These are phyloP conservation scores for Cryptococcus wingfieldii DNA, from an alignment of 1,284 basidiomycete genomes.

Conservation along the genomic window DNA sequence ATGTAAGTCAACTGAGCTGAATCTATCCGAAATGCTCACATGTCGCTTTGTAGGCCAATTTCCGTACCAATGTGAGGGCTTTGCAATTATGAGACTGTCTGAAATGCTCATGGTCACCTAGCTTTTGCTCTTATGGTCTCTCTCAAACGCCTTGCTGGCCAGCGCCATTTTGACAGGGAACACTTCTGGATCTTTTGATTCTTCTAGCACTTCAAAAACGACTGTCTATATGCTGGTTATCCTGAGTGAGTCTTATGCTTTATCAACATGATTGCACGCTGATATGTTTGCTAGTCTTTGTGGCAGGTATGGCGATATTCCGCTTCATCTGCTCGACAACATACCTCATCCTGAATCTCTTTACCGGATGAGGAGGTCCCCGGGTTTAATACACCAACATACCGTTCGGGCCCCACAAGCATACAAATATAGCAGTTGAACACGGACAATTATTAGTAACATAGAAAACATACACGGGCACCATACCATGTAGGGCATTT, in stretches of 20 bases:
- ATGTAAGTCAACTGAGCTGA: conserved; percentile 49
- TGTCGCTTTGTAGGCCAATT: conserved; percentile 54
- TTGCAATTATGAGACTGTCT: conserved; percentile 1
- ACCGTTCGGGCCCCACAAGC: no score
- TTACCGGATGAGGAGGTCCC: conserved; percentile 53
- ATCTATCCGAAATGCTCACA: neutral
- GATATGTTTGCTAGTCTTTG: conserved; percentile 36
- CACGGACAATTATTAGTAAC: no score
- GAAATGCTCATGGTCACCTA: conserved; percentile 5
- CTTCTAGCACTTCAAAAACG: conserved; percentile 51
- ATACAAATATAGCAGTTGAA: no score
- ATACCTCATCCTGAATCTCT: conserved; percentile 61
- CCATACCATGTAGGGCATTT: no score
- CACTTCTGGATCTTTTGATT: conserved; percentile 60
- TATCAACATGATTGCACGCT: neutral
- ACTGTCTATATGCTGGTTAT: conserved; percentile 48
- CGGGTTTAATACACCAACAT: no score
- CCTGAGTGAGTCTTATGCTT: conserved; percentile 40
- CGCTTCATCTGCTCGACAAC: conserved; percentile 62
- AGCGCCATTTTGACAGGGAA: conserved; percentile 79
- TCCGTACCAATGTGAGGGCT: conserved; percentile 73
- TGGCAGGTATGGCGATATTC: conserved; percentile 48
- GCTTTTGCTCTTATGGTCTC: conserved; percentile 43
- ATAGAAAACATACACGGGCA: no score
- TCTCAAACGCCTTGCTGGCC: conserved; percentile 62